Percentiles rank a stretch among this genome's conserved stretches.
phyloP scores from a whole-genome alignment of 163 green algal genomes.

The Scenedesmus sp. region DNA sequence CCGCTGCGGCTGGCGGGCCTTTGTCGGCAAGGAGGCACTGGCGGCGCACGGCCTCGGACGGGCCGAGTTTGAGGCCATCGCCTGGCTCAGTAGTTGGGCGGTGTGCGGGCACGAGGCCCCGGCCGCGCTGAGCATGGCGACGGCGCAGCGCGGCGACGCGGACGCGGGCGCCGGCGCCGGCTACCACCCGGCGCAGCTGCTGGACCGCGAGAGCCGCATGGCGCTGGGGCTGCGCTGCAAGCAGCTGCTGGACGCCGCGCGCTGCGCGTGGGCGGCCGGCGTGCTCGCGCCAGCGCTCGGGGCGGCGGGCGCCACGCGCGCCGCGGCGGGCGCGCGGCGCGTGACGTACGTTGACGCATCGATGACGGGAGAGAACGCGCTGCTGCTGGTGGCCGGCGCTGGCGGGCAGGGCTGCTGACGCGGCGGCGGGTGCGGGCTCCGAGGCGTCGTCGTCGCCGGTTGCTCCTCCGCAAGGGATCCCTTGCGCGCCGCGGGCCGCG shows the following conservation, averaged over 20 bases:
- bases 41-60: constrained; percentile 54
- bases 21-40: constrained; percentile 70
- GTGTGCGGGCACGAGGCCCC: constrained; percentile 27
- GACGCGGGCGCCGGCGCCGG: constrained; percentile 5
- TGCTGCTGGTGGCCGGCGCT: constrained; percentile 29
- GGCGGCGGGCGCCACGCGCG: neutral
- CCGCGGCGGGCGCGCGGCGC: neutral
- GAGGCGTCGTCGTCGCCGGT: too few relatives aligned
- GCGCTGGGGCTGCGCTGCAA: constrained; percentile 79
- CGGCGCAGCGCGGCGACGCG: neutral
- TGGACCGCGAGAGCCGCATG: constrained; percentile 64
- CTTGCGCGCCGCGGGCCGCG: too few relatives aligned
- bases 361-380: constrained; percentile 35
- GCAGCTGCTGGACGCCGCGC: constrained; percentile 74
- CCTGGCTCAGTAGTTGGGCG: constrained; percentile 76
- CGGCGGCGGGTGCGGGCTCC: neutral
- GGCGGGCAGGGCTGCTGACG: neutral
- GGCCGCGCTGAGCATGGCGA: neutral
- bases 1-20: constrained; percentile 79
- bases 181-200: neutral
- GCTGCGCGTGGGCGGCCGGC: constrained; percentile 52
- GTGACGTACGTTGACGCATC: constrained; percentile 28
- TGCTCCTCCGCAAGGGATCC: too few relatives aligned
- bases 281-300: neutral
- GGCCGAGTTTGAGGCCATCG: constrained; percentile 82